Percentiles rank a stretch among this genome's conserved stretches.
phyloP scores from a whole-genome alignment of 257 asterid species.

The Solanum stenotomum region DNA sequence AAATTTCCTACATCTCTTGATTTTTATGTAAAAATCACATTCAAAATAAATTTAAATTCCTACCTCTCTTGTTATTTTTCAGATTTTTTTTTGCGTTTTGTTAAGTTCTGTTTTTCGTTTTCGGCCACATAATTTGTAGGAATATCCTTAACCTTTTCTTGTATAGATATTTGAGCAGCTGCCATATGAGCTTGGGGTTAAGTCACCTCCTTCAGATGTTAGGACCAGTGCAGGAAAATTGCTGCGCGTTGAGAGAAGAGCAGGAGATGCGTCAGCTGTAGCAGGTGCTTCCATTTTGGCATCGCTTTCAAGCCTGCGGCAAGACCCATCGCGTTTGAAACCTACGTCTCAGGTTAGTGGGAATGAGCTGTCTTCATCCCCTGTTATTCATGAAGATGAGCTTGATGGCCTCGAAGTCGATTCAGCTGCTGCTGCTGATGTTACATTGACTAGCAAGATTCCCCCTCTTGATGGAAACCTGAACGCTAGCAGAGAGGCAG shows the following conservation, averaged over 20 bases:
- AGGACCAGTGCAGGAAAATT: conserved; percentile 47
- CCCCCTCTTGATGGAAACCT: conserved; percentile 42
- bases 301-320: conserved; percentile 63
- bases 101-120: not conserved
- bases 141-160: conserved; percentile 32
- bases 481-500: conserved; percentile 52
- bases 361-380: conserved; percentile 48
- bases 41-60: not conserved
- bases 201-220: conserved; percentile 64
- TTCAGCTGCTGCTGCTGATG: conserved; percentile 53
- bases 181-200: conserved; percentile 42
- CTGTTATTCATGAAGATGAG: conserved; percentile 57
- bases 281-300: conserved; percentile 93
- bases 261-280: conserved; percentile 85
- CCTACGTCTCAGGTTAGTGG: conserved; percentile 52
- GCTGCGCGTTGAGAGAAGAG: conserved; percentile 47
- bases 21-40: not conserved
- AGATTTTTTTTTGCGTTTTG: not conserved
- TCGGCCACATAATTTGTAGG: not conserved
- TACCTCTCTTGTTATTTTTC: not conserved
- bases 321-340: conserved; percentile 47
- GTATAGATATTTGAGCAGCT: conserved; percentile 70
- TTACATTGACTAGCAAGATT: conserved; percentile 39
- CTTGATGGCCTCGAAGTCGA: conserved; percentile 66
- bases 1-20: not conserved